These are phyloP conservation scores for Rhizoclosmatium sp. DNA, from an alignment of 192 early-diverging fungal species.

Conservation along the genomic window DNA sequence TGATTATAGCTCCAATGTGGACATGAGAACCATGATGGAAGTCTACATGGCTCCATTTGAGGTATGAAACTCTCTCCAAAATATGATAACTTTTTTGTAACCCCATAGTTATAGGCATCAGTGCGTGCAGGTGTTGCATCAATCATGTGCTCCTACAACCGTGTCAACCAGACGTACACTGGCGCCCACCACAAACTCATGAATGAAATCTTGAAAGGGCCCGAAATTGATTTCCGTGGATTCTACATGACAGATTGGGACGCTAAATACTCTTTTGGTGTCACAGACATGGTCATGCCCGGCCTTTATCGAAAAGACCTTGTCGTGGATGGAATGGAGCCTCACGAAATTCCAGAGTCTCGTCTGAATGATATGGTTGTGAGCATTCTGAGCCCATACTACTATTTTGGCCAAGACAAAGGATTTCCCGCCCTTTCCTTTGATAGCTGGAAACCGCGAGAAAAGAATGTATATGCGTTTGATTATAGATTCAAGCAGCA, in stretches of 20 bases:
- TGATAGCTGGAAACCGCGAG: background rate
- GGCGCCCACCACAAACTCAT: slow-evolving; percentile 53
- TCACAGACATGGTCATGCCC: slow-evolving; percentile 38
- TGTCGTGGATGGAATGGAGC: slow-evolving; percentile 4
- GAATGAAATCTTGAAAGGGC: slow-evolving; percentile 48
- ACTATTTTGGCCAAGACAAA: slow-evolving; percentile 42
- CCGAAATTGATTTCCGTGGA: slow-evolving; percentile 47
- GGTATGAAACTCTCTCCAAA: slow-evolving; percentile 26
- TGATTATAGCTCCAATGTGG: slow-evolving; percentile 44
- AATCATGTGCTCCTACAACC: slow-evolving; percentile 46
- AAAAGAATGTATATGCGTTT: slow-evolving; percentile 16
- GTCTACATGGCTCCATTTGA: slow-evolving; percentile 69
- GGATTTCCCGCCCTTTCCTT: slow-evolving; percentile 11
- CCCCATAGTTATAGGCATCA: background rate
- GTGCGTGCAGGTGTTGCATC: slow-evolving; percentile 38
- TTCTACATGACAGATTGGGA: slow-evolving; percentile 64
- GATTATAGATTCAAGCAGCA: slow-evolving; percentile 40
- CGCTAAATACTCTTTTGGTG: slow-evolving; percentile 45
- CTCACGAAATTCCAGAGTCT: slow-evolving; percentile 32
- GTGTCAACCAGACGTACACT: slow-evolving; percentile 30
- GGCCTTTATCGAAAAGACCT: slow-evolving; percentile 6
- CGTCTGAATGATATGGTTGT: slow-evolving; percentile 54
- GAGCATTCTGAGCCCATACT: slow-evolving; percentile 45
- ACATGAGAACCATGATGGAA: slow-evolving; percentile 66
- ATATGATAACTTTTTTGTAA: background rate